Evolutionary conservation across 1,284 basidiomycete species (phyloP).

Genomic region (Quambalaria eucalypti): DNA sequence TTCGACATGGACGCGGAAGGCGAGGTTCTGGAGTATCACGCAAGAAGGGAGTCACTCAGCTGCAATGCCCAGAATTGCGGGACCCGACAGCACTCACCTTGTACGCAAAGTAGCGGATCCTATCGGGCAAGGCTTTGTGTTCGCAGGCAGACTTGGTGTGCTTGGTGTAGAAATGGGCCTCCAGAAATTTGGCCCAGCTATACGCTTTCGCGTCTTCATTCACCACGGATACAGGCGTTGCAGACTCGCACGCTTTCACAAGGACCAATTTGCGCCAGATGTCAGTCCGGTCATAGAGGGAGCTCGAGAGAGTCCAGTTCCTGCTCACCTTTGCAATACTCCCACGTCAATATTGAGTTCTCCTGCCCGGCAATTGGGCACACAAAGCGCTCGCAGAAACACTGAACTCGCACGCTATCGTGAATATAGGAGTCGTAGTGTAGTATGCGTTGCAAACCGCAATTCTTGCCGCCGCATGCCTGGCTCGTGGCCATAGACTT

Average conservation of each 20-base stretch:
- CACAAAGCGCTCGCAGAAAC: conserved; percentile 51
- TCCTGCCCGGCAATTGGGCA: conserved; percentile 50
- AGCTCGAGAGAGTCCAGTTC: not conserved
- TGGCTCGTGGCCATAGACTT: conserved; percentile 62
- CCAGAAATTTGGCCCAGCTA: conserved; percentile 86
- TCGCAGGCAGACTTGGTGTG: conserved; percentile 69
- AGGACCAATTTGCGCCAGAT: too few species aligned
- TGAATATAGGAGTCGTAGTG: conserved; percentile 87
- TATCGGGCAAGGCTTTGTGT: conserved; percentile 89
- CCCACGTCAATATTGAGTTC: conserved; percentile 63
- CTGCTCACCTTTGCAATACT: conserved; percentile 60
- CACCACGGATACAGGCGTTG: conserved; percentile 71
- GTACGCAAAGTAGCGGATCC: conserved; percentile 82
- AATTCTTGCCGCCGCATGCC: conserved; percentile 68
- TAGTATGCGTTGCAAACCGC: conserved; percentile 67
- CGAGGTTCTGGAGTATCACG: conserved; percentile 50
- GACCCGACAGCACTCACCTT: not conserved
- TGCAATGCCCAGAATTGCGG: not conserved
- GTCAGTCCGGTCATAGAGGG: not conserved
- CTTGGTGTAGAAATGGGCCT: conserved; percentile 79
- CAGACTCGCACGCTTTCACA: conserved; percentile 23
- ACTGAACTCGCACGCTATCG: conserved; percentile 70
- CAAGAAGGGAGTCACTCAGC: not conserved
- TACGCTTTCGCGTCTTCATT: conserved; percentile 87
- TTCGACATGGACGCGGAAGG: conserved; percentile 82